Evolutionary conservation across 169 alveolate species (phyloP), one percentile per base, ranked within the genome.

Genomic region (Plasmodium vivax): DNA sequence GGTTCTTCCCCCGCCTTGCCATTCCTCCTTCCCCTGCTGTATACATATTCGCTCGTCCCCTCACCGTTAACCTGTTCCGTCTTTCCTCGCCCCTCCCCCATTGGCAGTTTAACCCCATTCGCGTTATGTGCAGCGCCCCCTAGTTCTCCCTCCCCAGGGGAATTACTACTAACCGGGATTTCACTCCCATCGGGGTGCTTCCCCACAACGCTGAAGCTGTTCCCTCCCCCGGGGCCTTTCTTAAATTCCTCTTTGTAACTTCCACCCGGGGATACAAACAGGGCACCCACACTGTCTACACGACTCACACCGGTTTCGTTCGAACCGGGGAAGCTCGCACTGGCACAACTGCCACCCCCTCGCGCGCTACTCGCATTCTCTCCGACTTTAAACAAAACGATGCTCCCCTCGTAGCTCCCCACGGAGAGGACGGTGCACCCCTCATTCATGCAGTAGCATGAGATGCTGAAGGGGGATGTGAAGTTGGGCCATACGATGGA

Each of bases 401-500:
- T 92, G 41, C 82, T 92, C 8, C 95, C 95, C 34, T 92, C 95
- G 75, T 72, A 71, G 51, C 92, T 82, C 0, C 95, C 95, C 12
- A 82, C 85, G 51, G 95, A 83, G 43, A 92, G 23, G 12, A 73
- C 68, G 32, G 51, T 32, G 58, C 95, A 71, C 1, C 27, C 41
- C 32, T 92, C 92, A 47, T 79, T 92, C 19, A 81, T 45, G 8
- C 68, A 84, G 77, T 92, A 92, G 27, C 95, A 92, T 19, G 95
- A 81, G 19, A 82, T 82, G 62, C 85, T 92, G 71, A 92, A 92
- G 3, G 95, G 95, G 12, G 95, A 92, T 19, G 81, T 36, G 75
- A 92, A 92, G 77, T 92, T 92, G 51, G 95, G 95, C 95, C 95
- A 92, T 34, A 92, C 16, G n/a, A 92, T 83, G 19, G 95, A 92